These are phyloP conservation scores for Lodderomyces beijingensis DNA, from an alignment of 1,139 yeast genomes.

Conservation along the genomic window DNA sequence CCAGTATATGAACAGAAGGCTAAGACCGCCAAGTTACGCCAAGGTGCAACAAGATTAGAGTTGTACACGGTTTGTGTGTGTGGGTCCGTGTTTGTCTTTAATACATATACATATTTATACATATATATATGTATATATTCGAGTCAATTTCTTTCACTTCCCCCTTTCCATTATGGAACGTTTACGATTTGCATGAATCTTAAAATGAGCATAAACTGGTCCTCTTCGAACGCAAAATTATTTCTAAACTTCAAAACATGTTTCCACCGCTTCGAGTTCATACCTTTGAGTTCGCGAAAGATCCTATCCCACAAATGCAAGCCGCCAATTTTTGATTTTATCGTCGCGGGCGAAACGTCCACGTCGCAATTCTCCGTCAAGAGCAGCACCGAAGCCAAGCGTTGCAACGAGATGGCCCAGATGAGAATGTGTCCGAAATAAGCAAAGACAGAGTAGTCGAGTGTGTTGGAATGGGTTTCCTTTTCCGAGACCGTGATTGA, in stretches of 20 bases:
- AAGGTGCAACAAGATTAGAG: conserved; percentile 75
- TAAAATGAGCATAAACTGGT: conserved; percentile 39
- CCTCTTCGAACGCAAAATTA: conserved; percentile 37
- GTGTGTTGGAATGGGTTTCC: conserved; percentile 31
- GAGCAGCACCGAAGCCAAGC: conserved; percentile 15
- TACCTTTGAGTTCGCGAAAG: conserved; percentile 29
- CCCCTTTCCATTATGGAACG: conserved; percentile 11
- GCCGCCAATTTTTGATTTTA: conserved; percentile 35
- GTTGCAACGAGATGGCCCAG: conserved; percentile 34
- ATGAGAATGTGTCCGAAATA: conserved; percentile 40
- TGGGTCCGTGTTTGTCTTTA: not conserved
- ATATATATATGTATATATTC: too few species aligned
- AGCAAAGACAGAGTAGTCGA: conserved; percentile 39
- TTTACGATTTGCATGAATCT: conserved; percentile 27
- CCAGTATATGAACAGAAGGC: conserved; percentile 64
- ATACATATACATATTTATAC: too few species aligned
- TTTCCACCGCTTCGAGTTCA: conserved; percentile 45
- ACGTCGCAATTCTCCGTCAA: conserved; percentile 17
- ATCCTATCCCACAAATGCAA: conserved; percentile 43
- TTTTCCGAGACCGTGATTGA: conserved; percentile 34
- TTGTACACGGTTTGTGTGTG: too few species aligned
- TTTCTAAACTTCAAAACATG: conserved; percentile 40
- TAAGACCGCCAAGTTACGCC: conserved; percentile 96
- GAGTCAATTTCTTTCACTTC: too few species aligned
- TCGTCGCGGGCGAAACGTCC: conserved; percentile 11